These are phyloP conservation scores for Geotrichum fermentans DNA, from an alignment of 1,139 yeast genomes.

Conservation along the genomic window DNA sequence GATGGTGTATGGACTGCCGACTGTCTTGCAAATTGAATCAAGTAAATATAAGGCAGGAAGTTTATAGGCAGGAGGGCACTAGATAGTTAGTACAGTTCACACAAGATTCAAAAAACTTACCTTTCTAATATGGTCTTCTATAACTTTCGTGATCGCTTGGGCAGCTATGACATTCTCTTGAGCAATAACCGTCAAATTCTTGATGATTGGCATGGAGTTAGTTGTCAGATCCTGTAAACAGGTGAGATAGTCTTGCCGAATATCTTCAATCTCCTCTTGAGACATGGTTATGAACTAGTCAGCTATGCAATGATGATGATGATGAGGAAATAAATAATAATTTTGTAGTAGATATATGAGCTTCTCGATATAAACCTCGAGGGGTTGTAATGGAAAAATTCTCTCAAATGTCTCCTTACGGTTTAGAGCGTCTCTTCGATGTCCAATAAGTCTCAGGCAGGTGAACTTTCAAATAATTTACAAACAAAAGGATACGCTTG, in stretches of 20 bases:
- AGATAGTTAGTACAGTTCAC: slow-evolving; percentile 8
- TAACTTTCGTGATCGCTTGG: slow-evolving; percentile 67
- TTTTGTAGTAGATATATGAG: background rate
- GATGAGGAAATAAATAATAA: slow-evolving; percentile 1
- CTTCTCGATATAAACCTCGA: background rate
- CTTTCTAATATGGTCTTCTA: slow-evolving; percentile 60
- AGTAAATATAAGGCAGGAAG: slow-evolving; percentile 75
- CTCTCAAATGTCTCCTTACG: background rate
- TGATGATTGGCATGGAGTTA: slow-evolving; percentile 86
- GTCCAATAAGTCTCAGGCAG: background rate
- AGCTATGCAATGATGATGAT: slow-evolving; percentile 7
- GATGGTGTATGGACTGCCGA: slow-evolving; percentile 81
- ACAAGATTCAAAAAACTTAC: slow-evolving; percentile 35
- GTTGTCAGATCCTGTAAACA: slow-evolving; percentile 74
- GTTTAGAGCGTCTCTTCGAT: background rate
- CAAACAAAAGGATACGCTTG: background rate
- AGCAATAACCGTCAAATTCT: slow-evolving; percentile 80
- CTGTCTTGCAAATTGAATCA: slow-evolving; percentile 89
- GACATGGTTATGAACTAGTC: slow-evolving; percentile 18
- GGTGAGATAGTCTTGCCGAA: slow-evolving; percentile 60
- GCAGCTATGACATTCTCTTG: slow-evolving; percentile 77
- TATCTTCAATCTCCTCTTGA: slow-evolving; percentile 38
- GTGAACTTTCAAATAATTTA: background rate
- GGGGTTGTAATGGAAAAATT: background rate
- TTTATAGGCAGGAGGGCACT: slow-evolving; percentile 73